Evolutionary conservation across 805 yeast species (phyloP).

Genomic region (Pichia cabralensis): DNA sequence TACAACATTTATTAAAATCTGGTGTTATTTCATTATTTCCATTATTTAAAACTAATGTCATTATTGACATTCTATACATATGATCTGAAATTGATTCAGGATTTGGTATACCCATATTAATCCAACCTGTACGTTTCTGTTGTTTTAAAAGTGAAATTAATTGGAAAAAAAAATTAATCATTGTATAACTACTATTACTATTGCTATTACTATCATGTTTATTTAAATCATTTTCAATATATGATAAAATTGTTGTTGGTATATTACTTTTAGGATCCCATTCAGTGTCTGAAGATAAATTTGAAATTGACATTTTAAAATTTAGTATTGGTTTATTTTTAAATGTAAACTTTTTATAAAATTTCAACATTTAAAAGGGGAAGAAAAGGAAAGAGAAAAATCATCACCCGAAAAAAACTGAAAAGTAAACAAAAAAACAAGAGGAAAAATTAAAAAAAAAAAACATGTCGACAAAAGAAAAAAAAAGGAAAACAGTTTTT

Average conservation of each 20-base stretch:
- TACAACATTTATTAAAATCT: conserved; percentile 61
- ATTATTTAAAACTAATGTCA: conserved; percentile 42
- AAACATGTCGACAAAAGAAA: too few relatives aligned
- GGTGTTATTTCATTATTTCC: conserved; percentile 17
- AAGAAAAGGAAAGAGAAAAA: too few relatives aligned
- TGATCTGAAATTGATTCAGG: conserved; percentile 85
- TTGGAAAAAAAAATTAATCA: conserved; percentile 34
- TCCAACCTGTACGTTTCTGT: conserved; percentile 91
- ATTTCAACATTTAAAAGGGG: too few relatives aligned
- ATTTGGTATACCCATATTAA: conserved; percentile 48
- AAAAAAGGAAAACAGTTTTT: too few relatives aligned
- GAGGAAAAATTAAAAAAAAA: too few relatives aligned
- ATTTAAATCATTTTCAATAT: too few relatives aligned
- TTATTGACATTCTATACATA: conserved; percentile 88
- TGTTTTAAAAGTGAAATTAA: conserved; percentile 63
- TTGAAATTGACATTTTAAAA: not conserved
- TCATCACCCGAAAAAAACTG: too few relatives aligned
- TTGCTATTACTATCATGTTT: conserved; percentile 7
- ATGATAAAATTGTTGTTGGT: conserved; percentile 28
- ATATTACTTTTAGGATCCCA: conserved; percentile 39
- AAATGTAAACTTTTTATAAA: too few relatives aligned
- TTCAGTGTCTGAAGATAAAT: conserved; percentile 4
- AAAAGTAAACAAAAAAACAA: too few relatives aligned
- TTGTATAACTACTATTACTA: conserved; percentile 14
- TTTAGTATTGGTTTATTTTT: too few relatives aligned